Conservation (phyloP, 78 protist species). For the Dictyostelium capitatum region DNA sequence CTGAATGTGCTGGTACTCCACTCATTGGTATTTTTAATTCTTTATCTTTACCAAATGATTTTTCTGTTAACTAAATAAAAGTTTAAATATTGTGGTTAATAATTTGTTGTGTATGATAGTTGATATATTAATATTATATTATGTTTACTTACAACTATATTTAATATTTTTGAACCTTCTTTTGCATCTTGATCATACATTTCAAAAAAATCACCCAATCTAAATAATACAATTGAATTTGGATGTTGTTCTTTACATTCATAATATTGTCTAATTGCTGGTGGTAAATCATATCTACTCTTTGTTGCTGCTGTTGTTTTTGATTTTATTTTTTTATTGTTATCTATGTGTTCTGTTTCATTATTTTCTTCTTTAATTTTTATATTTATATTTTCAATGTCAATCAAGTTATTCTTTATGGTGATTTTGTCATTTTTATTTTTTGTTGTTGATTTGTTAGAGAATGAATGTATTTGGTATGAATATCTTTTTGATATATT, state of each 20-base stretch:
- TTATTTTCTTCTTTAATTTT: too few species aligned
- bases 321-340: too few species aligned
- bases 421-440: too few species aligned
- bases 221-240: constrained; percentile 66
- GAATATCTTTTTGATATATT: too few species aligned
- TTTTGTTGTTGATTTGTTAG: too few species aligned
- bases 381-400: too few species aligned
- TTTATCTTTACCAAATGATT: constrained; percentile 9
- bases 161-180: constrained; percentile 21
- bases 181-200: constrained; percentile 83
- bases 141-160: constrained; percentile 37
- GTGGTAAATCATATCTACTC: background rate
- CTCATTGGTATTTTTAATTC: constrained; percentile 56
- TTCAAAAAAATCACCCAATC: constrained; percentile 88
- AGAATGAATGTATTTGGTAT: too few species aligned
- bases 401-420: too few species aligned
- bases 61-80: constrained; percentile 34
- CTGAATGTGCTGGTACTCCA: constrained; percentile 67
- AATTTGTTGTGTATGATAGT: too few species aligned
- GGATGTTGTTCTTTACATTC: constrained; percentile 52
- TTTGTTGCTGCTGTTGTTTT: too few species aligned
- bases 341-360: too few species aligned
- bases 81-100: background rate
- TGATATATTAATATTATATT: background rate
- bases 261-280: constrained; percentile 71